Percentiles rank a stretch among this genome's conserved stretches.
These are phyloP conservation scores for Adiantum capillusveneris DNA, from an alignment of 75 land plant genomes.

Conservation along the genomic window DNA sequence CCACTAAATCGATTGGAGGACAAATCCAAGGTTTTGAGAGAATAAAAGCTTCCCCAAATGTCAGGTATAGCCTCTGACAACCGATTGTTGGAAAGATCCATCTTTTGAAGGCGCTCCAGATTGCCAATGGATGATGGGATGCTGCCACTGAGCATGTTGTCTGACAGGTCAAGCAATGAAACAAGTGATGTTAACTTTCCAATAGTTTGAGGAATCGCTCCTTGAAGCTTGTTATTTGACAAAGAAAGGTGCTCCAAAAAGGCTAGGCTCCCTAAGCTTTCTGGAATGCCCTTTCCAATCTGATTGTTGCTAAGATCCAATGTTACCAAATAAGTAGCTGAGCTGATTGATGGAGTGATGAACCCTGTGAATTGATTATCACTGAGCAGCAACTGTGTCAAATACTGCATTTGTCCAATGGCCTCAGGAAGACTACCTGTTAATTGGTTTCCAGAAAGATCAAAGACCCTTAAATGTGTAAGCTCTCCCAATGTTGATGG, in stretches of 20 bases:
- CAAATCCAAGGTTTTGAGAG: not conserved
- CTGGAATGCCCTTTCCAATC: constrained; percentile 7
- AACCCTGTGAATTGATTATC: constrained; percentile 7
- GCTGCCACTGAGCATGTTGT: constrained; percentile 15
- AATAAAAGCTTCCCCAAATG: constrained; percentile 2
- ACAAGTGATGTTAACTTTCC: constrained; percentile 16
- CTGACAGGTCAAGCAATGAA: constrained; percentile 10
- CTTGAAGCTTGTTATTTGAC: constrained; percentile 22
- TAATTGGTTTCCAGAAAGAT: constrained; percentile 56
- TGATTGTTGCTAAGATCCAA: constrained; percentile 9
- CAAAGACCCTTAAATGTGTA: constrained; percentile 57
- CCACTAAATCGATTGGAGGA: not conserved
- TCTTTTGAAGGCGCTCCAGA: constrained; percentile 15
- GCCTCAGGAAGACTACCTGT: constrained; percentile 48
- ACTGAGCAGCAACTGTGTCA: not conserved
- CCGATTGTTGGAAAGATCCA: constrained; percentile 24
- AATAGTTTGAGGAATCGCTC: constrained; percentile 16
- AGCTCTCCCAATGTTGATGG: constrained; percentile 54
- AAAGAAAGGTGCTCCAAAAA: constrained; percentile 7
- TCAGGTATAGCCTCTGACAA: constrained; percentile 18
- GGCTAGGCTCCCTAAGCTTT: constrained; percentile 1
- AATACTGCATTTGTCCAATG: not conserved
- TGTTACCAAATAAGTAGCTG: not conserved
- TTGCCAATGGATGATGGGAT: constrained; percentile 23
- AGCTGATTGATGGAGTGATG: constrained; percentile 1